These are phyloP conservation scores for Groenewaldozyma salmanticensis DNA, from an alignment of 805 yeast genomes.

Conservation along the genomic window DNA sequence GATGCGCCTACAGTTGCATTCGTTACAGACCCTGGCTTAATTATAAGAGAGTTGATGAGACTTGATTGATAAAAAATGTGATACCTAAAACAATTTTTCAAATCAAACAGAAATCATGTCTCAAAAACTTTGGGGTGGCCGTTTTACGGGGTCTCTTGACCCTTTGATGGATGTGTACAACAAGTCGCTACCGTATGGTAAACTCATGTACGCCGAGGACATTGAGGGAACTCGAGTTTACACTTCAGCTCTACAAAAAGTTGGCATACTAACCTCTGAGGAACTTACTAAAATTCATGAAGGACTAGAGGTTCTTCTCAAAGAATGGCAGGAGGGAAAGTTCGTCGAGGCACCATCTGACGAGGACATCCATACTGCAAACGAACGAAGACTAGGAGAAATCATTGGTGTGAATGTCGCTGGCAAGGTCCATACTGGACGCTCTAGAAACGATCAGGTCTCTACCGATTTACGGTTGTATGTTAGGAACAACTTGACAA, in stretches of 20 bases:
- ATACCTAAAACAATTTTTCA: too few relatives aligned
- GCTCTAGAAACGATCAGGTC: conserved; percentile 97
- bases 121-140: conserved; percentile 91
- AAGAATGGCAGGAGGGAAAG: conserved; percentile 67
- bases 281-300: conserved; percentile 76
- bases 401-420: conserved; percentile 86
- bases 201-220: conserved; percentile 91
- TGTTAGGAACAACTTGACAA: conserved; percentile 65
- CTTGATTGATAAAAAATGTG: too few relatives aligned
- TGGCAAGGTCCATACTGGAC: conserved; percentile 98
- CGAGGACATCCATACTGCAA: conserved; percentile 98
- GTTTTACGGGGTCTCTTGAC: conserved; percentile 92
- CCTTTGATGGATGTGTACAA: conserved; percentile 96
- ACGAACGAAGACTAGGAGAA: conserved; percentile 96
- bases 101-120: too few relatives aligned
- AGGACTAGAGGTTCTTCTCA: conserved; percentile 61
- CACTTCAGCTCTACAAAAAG: conserved; percentile 73
- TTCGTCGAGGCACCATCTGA: conserved; percentile 80
- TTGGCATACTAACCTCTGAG: conserved; percentile 60
- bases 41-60: too few relatives aligned
- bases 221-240: conserved; percentile 89
- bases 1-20: too few relatives aligned
- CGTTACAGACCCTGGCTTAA: too few relatives aligned
- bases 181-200: conserved; percentile 93
- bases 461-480: conserved; percentile 96